phyloP scores from a whole-genome alignment of 257 asterid species.

The Solanum bulbocastanum region DNA sequence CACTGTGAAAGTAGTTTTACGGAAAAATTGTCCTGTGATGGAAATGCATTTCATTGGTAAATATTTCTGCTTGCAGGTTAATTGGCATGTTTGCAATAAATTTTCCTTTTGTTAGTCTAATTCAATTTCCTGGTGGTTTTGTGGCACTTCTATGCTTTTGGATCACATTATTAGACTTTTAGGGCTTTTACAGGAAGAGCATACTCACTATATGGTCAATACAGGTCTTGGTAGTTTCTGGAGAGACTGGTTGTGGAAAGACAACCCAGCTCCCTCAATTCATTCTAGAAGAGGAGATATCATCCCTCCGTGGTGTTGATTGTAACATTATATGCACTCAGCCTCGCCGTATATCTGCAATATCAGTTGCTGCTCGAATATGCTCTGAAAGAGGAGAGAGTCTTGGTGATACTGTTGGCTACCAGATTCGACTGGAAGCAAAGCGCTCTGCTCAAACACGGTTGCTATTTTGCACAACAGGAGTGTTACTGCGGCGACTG shows the following conservation, averaged over 20 bases:
- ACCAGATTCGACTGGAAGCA: constrained; percentile 89
- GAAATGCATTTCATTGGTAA: neutral
- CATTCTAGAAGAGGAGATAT: constrained; percentile 84
- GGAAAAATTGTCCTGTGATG: neutral
- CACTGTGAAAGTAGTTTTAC: neutral
- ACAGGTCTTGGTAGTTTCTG: constrained; percentile 92
- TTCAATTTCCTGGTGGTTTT: neutral
- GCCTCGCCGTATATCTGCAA: constrained; percentile 96
- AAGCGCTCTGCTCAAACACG: constrained; percentile 72
- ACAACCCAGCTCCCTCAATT: constrained; percentile 99
- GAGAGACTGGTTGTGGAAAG: constrained; percentile 99
- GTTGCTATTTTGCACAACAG: constrained; percentile 94
- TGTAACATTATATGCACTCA: constrained; percentile 92
- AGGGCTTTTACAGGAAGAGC: neutral
- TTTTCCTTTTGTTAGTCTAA: neutral
- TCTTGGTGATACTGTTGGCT: constrained; percentile 90
- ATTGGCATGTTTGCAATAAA: neutral
- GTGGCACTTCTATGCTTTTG: neutral
- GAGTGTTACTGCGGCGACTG: constrained; percentile 85
- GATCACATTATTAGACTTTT: neutral
- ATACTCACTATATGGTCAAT: neutral
- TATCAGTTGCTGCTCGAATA: constrained; percentile 90
- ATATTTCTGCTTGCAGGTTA: neutral
- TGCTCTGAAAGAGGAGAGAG: constrained; percentile 89
- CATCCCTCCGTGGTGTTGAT: constrained; percentile 64